Conservation (phyloP, 2,329 filamentous ascomycete species). For the Lecanosticta acicola region DNA sequence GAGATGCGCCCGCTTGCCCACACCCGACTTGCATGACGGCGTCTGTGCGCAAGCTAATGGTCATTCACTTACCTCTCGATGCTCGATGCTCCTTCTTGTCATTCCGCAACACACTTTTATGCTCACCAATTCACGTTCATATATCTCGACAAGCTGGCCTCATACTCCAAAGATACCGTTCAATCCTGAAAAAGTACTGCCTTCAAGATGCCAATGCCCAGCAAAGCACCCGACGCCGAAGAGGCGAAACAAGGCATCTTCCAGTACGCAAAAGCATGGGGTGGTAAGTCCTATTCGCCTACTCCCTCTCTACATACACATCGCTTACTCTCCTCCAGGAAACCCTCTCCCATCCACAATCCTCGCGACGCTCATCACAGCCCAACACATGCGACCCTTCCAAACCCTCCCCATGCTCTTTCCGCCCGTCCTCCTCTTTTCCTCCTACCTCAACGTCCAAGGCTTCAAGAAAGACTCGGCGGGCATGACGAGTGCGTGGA, state of each 20-base stretch:
- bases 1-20: no score
- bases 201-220: slow-evolving; percentile 37
- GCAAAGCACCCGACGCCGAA: slow-evolving; percentile 31
- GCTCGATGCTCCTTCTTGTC: no score
- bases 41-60: no score
- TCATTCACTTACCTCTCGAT: no score
- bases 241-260: slow-evolving; percentile 38
- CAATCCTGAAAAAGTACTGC: slow-evolving; percentile 1
- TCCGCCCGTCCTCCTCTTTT: slow-evolving; percentile 60
- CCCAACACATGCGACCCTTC: slow-evolving; percentile 62
- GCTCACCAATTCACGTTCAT: no score
- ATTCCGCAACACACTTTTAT: no score
- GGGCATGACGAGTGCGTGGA: slow-evolving; percentile 60
- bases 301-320: background rate
- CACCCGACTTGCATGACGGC: no score
- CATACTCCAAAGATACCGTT: no score
- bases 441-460: slow-evolving; percentile 59
- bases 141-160: no score
- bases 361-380: slow-evolving; percentile 60
- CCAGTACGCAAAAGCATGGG: slow-evolving; percentile 47
- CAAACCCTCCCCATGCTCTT: slow-evolving; percentile 62
- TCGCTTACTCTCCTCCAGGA: slow-evolving; percentile 41
- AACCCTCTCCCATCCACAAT: slow-evolving; percentile 59
- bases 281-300: slow-evolving; percentile 38
- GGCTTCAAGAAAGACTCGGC: slow-evolving; percentile 59